Evolutionary conservation across 805 yeast species (phyloP).

Genomic region (Dipodascopsis uninucleata): DNA sequence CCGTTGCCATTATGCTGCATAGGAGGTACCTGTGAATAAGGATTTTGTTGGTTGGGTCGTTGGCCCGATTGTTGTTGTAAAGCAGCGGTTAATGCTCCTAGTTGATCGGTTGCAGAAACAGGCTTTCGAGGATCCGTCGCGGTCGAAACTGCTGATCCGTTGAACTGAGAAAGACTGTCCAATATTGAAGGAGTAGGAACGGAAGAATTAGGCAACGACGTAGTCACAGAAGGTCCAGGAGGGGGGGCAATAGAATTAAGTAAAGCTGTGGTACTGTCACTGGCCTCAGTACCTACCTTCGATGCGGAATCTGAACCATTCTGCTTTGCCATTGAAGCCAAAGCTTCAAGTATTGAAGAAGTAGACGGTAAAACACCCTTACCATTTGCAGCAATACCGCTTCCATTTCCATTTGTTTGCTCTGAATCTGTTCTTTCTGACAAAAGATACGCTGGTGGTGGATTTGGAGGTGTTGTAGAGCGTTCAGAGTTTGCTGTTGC

Average conservation of each 20-base stretch:
- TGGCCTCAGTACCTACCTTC: constrained; percentile 3
- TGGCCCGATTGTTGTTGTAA: neutral
- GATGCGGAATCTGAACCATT: no score
- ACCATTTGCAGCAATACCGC: constrained; percentile 29
- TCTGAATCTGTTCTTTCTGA: constrained; percentile 10
- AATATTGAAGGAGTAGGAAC: constrained; percentile 32
- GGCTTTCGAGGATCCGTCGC: constrained; percentile 10
- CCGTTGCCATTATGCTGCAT: constrained; percentile 9
- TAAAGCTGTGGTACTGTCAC: constrained; percentile 1
- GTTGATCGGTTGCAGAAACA: constrained; percentile 10
- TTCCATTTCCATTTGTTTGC: constrained; percentile 11
- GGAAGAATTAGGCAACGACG: constrained; percentile 30
- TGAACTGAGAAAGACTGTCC: constrained; percentile 3
- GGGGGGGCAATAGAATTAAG: constrained; percentile 32
- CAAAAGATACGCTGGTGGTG: constrained; percentile 47
- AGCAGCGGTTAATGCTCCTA: constrained; percentile 4
- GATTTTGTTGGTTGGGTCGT: constrained; percentile 3
- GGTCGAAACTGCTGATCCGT: constrained; percentile 5
- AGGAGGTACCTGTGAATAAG: constrained; percentile 2
- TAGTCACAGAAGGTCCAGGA: constrained; percentile 31
- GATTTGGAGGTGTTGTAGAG: constrained; percentile 66
- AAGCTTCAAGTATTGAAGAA: constrained; percentile 63
- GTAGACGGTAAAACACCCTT: constrained; percentile 46
- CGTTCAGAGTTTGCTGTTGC: constrained; percentile 34
- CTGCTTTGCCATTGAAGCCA: constrained; percentile 57